Evolutionary conservation across 805 yeast species (phyloP).

Genomic region (Wickerhamomyces bovis): DNA sequence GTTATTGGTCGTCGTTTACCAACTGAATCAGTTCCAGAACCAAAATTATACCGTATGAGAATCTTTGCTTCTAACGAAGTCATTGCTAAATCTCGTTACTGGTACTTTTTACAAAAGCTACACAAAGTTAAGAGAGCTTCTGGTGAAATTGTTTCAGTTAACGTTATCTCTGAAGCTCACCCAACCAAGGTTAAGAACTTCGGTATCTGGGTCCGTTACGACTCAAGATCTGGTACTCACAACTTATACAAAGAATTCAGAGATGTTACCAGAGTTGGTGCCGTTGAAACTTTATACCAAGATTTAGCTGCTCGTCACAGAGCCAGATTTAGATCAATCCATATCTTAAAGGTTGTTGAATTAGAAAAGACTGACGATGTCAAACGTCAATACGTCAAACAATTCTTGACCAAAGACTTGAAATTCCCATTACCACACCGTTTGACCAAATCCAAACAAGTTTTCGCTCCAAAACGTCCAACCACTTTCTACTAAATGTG

Average conservation of each 20-base stretch:
- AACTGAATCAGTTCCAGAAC: conserved; percentile 97
- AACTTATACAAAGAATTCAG: conserved; percentile 99
- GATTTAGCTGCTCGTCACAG: conserved; percentile 99
- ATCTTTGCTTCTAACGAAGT: conserved; percentile 98
- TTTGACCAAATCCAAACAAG: conserved; percentile 81
- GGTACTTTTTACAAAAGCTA: conserved; percentile 99
- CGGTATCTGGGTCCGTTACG: conserved; percentile 99
- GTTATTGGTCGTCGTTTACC: conserved; percentile 99
- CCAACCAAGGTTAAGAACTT: conserved; percentile 99
- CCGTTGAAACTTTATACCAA: conserved; percentile 97
- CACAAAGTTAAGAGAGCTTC: conserved; percentile 99
- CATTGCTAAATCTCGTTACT: conserved; percentile 99
- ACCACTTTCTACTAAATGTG: conserved; percentile 85
- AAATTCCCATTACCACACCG: conserved; percentile 99
- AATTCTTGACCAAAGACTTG: conserved; percentile 90
- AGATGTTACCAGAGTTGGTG: conserved; percentile 98
- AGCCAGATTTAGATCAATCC: conserved; percentile 99
- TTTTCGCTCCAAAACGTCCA: conserved; percentile 91
- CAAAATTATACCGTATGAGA: conserved; percentile 99
- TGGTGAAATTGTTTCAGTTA: conserved; percentile 96
- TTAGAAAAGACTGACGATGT: conserved; percentile 96
- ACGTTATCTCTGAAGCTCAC: conserved; percentile 86
- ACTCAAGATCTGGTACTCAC: conserved; percentile 99
- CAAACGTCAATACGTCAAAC: conserved; percentile 98
- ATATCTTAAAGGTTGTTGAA: conserved; percentile 99